These are phyloP conservation scores for Corylus avellana DNA, from an alignment of 306 rosid species.

Conservation along the genomic window DNA sequence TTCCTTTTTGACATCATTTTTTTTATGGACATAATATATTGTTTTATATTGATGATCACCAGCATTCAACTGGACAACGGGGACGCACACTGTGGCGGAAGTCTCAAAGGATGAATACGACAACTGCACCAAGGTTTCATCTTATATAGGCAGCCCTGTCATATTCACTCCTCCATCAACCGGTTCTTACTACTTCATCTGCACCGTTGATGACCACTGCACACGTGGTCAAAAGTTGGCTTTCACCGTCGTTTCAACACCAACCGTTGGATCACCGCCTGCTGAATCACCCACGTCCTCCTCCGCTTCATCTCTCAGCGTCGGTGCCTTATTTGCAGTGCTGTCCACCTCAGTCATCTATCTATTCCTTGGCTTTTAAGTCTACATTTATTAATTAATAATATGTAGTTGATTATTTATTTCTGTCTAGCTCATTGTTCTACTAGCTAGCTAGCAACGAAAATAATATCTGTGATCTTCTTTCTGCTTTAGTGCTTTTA, in stretches of 20 bases:
- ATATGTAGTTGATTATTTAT: too few species aligned
- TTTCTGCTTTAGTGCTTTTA: too few species aligned
- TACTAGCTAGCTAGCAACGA: too few species aligned
- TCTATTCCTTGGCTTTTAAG: not conserved
- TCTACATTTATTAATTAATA: too few species aligned
- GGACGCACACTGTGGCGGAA: not conserved
- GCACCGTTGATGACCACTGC: conserved; percentile 29
- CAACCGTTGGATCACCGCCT: not conserved
- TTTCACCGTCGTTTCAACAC: conserved; percentile 22
- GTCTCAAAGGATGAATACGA: conserved; percentile 27
- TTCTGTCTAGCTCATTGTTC: too few species aligned
- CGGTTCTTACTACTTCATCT: conserved; percentile 30
- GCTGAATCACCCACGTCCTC: conserved; percentile 5
- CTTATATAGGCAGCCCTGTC: not conserved
- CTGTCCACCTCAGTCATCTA: conserved; percentile 1
- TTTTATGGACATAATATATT: not conserved
- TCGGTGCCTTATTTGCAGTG: conserved; percentile 11
- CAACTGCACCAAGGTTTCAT: conserved; percentile 2
- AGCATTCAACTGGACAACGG: conserved; percentile 37
- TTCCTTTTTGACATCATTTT: too few species aligned
- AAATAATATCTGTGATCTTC: too few species aligned
- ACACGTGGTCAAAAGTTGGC: conserved; percentile 31
- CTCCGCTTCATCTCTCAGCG: conserved; percentile 10
- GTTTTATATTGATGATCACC: not conserved
- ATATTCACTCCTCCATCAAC: not conserved